Evolutionary conservation across 2,329 filamentous ascomycete genomes (phyloP).

Genomic region (Cladobotryum mycophilum): DNA sequence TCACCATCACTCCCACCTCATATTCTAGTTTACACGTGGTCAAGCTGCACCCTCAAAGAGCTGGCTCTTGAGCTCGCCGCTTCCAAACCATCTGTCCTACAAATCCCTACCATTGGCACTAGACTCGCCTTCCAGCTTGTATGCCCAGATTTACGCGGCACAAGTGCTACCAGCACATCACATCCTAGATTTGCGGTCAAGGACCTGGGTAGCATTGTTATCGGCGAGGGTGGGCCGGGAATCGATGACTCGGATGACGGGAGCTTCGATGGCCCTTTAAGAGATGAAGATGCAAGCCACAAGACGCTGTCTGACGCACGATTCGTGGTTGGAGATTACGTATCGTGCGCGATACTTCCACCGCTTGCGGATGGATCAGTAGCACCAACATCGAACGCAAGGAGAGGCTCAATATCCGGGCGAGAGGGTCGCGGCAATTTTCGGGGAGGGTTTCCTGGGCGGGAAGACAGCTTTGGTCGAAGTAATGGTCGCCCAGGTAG

Average conservation of each 20-base stretch:
- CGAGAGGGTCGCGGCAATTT: conserved; percentile 19
- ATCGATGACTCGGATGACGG: conserved; percentile 35
- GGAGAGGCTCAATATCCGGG: conserved; percentile 18
- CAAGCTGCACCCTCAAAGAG: conserved; percentile 72
- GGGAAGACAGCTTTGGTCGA: conserved; percentile 26
- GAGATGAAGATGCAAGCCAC: conserved; percentile 51
- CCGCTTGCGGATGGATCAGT: conserved; percentile 69
- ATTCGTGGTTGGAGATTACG: conserved; percentile 84
- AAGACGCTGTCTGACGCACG: conserved; percentile 71
- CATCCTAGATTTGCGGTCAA: conserved; percentile 62
- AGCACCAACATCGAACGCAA: conserved; percentile 48
- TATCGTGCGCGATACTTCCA: conserved; percentile 75
- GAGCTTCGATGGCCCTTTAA: conserved; percentile 25
- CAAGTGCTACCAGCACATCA: conserved; percentile 19
- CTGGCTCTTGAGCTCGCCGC: conserved; percentile 70
- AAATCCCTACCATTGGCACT: conserved; percentile 69
- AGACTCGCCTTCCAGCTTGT: conserved; percentile 83
- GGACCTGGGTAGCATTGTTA: conserved; percentile 75
- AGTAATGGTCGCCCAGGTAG: conserved; percentile 31
- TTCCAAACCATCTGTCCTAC: conserved; percentile 59
- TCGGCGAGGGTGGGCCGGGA: conserved; percentile 54
- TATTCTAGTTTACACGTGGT: conserved; percentile 82
- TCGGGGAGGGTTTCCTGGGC: conserved; percentile 19
- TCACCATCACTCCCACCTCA: conserved; percentile 54
- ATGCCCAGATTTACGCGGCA: conserved; percentile 62